Evolutionary conservation across 768 basidiomycete species (phyloP).

Genomic region (Kwoniella sp.): DNA sequence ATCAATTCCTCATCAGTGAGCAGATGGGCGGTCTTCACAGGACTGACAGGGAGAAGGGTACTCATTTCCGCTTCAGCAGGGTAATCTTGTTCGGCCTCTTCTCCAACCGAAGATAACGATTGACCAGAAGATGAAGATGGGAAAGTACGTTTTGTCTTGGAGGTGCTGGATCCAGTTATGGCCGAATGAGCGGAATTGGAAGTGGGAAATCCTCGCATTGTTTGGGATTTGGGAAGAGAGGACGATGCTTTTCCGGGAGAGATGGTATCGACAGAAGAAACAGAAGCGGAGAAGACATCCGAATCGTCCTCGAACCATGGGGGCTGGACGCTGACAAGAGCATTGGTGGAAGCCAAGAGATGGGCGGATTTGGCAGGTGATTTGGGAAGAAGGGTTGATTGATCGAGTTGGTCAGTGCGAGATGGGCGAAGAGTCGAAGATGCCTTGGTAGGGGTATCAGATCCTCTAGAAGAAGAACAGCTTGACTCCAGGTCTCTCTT

Average conservation of each 20-base stretch:
- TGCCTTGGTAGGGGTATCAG: background rate
- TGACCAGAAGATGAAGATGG: constrained; percentile 36
- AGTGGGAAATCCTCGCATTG: constrained; percentile 5
- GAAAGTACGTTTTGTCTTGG: constrained; percentile 27
- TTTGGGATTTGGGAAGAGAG: background rate
- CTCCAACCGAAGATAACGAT: constrained; percentile 28
- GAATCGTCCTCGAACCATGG: constrained; percentile 23
- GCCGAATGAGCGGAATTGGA: constrained; percentile 2
- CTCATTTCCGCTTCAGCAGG: constrained; percentile 12
- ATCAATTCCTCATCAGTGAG: constrained; percentile 18
- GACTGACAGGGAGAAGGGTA: constrained; percentile 27
- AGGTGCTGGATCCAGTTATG: background rate
- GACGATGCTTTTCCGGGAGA: constrained; percentile 8
- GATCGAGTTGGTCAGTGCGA: constrained; percentile 8
- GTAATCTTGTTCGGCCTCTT: constrained; percentile 24
- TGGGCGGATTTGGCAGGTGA: constrained; percentile 22
- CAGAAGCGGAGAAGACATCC: constrained; percentile 5
- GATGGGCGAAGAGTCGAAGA: constrained; percentile 1
- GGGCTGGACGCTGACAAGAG: constrained; percentile 13
- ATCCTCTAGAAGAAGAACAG: background rate
- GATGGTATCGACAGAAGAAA: constrained; percentile 1
- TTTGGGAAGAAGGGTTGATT: constrained; percentile 25
- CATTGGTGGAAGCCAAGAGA: constrained; percentile 18
- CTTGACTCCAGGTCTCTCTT: background rate
- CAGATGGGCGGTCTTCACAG: constrained; percentile 16